Evolutionary conservation across 441 rosid genomes (phyloP).

Genomic region (Raphanus hybrid): DNA sequence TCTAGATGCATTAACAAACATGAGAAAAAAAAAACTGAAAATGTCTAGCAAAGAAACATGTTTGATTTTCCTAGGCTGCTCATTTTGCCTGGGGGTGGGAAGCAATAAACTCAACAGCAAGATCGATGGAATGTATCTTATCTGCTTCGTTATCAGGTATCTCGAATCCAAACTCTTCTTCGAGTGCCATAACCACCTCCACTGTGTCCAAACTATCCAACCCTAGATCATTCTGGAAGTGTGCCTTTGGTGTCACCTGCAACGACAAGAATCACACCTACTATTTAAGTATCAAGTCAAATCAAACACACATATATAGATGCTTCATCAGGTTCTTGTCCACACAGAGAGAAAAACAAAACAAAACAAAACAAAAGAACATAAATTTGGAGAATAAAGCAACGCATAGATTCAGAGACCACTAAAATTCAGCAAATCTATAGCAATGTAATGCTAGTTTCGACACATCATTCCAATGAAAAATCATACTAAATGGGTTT

Average conservation of each 20-base stretch:
- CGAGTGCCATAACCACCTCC: constrained; percentile 9
- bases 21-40: not conserved
- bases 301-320: not conserved
- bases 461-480: constrained; percentile 1
- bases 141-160: not conserved
- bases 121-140: constrained; percentile 7
- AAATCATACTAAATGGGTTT: not conserved
- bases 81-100: constrained; percentile 6
- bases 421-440: not conserved
- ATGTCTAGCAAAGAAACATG: not conserved
- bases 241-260: constrained; percentile 6
- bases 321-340: not conserved
- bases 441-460: too few relatives aligned
- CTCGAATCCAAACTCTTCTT: constrained; percentile 4
- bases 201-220: constrained; percentile 10
- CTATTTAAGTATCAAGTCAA: not conserved
- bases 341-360: not conserved
- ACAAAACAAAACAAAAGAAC: not conserved
- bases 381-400: not conserved
- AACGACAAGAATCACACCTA: not conserved
- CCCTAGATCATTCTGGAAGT: constrained; percentile 6
- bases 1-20: not conserved
- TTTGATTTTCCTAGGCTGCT: not conserved
- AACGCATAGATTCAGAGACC: not conserved
- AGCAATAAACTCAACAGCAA: constrained; percentile 12